Evolutionary conservation across 2,329 filamentous ascomycete genomes (phyloP).

Genomic region (Fusarium papillatum): DNA sequence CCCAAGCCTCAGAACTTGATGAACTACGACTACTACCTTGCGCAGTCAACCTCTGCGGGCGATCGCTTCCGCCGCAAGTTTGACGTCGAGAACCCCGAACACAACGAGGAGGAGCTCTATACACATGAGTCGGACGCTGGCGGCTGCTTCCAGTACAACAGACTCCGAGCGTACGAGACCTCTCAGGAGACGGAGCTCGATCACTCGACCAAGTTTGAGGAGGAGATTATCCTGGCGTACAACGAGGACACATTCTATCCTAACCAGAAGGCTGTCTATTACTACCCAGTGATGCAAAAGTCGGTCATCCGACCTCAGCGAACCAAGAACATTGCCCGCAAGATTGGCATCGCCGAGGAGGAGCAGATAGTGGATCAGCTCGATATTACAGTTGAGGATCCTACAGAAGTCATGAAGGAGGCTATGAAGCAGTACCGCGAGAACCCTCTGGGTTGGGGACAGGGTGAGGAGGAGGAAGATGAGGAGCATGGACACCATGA

Average conservation of each 20-base stretch:
- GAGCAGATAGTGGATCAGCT: conserved; percentile 68
- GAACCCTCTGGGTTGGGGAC: conserved; percentile 64
- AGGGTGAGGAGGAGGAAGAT: conserved; percentile 54
- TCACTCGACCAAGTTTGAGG: conserved; percentile 71
- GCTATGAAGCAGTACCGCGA: conserved; percentile 66
- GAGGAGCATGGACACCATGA: conserved; percentile 48
- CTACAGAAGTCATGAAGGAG: conserved; percentile 65
- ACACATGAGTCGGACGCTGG: conserved; percentile 61
- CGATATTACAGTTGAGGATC: conserved; percentile 68
- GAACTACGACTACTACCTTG: conserved; percentile 78
- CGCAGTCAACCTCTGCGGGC: conserved; percentile 61
- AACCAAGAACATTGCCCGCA: conserved; percentile 72
- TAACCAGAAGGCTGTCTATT: conserved; percentile 71
- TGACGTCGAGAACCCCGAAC: conserved; percentile 68
- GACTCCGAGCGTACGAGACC: conserved; percentile 75
- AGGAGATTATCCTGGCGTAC: conserved; percentile 73
- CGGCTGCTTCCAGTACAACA: conserved; percentile 71
- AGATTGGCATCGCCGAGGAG: conserved; percentile 62
- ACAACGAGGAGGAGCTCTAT: conserved; percentile 68
- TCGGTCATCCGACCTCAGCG: conserved; percentile 73
- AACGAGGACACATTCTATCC: conserved; percentile 66
- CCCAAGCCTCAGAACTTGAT: conserved; percentile 70
- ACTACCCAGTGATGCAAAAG: conserved; percentile 78
- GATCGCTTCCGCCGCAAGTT: conserved; percentile 72
- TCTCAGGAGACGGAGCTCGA: conserved; percentile 68